Conservation (phyloP, 768 basidiomycete species). For the Boletus rufocinnamomeus region DNA sequence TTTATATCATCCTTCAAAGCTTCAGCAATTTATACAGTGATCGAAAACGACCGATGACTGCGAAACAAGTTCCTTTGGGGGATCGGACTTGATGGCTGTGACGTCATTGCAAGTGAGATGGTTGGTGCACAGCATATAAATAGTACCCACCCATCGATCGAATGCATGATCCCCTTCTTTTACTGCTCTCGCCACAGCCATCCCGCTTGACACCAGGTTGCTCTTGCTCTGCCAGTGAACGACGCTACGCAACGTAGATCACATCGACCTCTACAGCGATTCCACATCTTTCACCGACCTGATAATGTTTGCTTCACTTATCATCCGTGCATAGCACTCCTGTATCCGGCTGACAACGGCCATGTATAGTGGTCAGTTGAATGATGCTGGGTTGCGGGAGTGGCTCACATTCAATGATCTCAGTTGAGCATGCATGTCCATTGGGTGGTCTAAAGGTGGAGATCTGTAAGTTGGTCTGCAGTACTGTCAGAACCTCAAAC, state of each 20-base stretch:
- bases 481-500: too few species aligned
- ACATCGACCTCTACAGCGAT: background rate
- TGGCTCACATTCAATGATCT: slow-evolving; percentile 15
- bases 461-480: background rate
- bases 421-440: background rate
- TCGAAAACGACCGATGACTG: too few species aligned
- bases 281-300: background rate
- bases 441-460: background rate
- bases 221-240: background rate
- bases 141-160: background rate
- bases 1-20: background rate
- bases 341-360: slow-evolving; percentile 2
- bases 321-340: slow-evolving; percentile 14
- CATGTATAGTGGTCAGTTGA: background rate
- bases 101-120: background rate
- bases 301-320: background rate
- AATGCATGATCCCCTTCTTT: too few species aligned
- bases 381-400: slow-evolving; percentile 9
- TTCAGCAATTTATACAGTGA: background rate
- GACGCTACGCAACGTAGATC: background rate
- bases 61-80: too few species aligned
- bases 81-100: background rate
- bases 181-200: too few species aligned
- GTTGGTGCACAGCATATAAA: background rate
- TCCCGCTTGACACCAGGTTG: too few species aligned